Base-by-base conservation (phyloP, 495 filamentous ascomycete genomes). In the Podospora sp. region DNA sequence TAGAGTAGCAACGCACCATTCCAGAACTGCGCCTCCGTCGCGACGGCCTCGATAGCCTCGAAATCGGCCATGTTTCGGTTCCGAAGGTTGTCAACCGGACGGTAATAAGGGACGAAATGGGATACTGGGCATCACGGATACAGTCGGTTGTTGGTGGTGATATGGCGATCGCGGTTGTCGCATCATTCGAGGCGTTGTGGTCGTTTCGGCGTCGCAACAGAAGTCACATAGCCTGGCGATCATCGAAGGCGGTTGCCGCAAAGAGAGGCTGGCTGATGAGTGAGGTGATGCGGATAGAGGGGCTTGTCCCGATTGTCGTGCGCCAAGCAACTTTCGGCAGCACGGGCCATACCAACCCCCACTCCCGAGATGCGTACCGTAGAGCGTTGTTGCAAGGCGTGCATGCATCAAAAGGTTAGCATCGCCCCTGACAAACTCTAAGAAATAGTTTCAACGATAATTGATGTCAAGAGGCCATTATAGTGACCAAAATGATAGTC, bases 21-120 rank as follows among this genome's bases (percentile, higher is more conserved):
- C 95, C 95, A 97, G 81, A 97, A 95, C 79, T 97, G 91, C 76
- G 93, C 86, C 81, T 94, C 93, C 79, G 87, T 90, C 78, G 96
- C 92, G 75, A 91, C 82, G 72, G 81, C 81, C 76, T 29, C 22
- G 35, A 83, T 86, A 70, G 85, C 86, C 77, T 92, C 90, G 69
- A 85, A 82, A 68, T 90, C 89, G 68, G 82, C 79, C 83, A 85
- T 86, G 71, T 65, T 46, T 46, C 29, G 29, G 3, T 33, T 33
- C 29, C 29, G 29, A 33, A 33, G 29, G 29, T 33, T 76, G 66
- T 77, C 70, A 75, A 58, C 65, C 70, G 66, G 72, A 68, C 70
- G 60, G 65, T 65, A 65, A 52, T 67, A 56, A 62, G 51, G 57
- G 26, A 61, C 35, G 55, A 7, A 22, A 61, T 24, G 57, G 33